These are phyloP conservation scores for Umbellularia californica DNA, from an alignment of 164 flowering plant species.

Conservation along the genomic window DNA sequence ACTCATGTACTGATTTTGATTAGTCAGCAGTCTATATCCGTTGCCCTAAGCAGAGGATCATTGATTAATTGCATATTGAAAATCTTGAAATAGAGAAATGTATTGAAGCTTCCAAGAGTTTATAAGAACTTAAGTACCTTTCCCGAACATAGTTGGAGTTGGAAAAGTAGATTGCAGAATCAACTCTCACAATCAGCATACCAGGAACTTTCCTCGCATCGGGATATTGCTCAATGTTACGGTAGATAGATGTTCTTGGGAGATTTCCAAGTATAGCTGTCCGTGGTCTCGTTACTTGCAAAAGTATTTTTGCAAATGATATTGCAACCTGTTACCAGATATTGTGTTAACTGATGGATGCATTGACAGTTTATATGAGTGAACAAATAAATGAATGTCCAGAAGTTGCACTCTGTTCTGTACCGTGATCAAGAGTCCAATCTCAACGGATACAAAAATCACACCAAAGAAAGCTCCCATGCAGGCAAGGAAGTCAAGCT, in stretches of 20 bases:
- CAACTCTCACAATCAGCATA: slow-evolving; percentile 60
- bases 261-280: slow-evolving; percentile 68
- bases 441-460: slow-evolving; percentile 69
- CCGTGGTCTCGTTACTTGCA: slow-evolving; percentile 81
- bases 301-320: slow-evolving; percentile 72
- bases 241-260: slow-evolving; percentile 56
- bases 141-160: slow-evolving; percentile 79
- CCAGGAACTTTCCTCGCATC: slow-evolving; percentile 65
- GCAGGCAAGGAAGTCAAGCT: slow-evolving; percentile 85
- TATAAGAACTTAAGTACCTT: slow-evolving; percentile 36
- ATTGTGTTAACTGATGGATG: neutral
- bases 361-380: neutral
- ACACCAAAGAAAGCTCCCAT: slow-evolving; percentile 95
- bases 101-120: neutral
- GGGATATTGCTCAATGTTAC: slow-evolving; percentile 71
- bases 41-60: too few relatives aligned
- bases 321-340: slow-evolving; percentile 47
- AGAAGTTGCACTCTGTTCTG: slow-evolving; percentile 6
- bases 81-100: neutral
- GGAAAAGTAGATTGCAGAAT: slow-evolving; percentile 83
- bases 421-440: slow-evolving; percentile 87
- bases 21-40: neutral
- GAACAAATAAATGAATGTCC: neutral
- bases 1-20: too few relatives aligned
- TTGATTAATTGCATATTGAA: neutral